Evolutionary conservation across 441 rosid species (phyloP).

Genomic region (Aquilaria agallochum): DNA sequence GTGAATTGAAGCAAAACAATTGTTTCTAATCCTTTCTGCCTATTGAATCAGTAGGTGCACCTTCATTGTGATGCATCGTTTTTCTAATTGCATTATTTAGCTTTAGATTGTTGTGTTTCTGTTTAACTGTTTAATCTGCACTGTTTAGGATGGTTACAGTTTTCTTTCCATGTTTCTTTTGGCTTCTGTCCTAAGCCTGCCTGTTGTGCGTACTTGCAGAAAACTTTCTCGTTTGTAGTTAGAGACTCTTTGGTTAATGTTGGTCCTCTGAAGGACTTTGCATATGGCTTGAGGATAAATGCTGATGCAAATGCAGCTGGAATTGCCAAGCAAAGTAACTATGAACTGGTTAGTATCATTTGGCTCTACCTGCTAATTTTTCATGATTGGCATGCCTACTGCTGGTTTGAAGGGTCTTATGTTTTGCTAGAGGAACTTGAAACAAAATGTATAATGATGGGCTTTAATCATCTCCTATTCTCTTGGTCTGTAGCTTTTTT

Average conservation of each 20-base stretch:
- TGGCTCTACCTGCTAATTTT: too few relatives aligned
- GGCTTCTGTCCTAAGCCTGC: constrained; percentile 9
- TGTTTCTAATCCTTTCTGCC: constrained; percentile 12
- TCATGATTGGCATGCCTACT: constrained; percentile 2
- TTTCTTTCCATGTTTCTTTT: constrained; percentile 15
- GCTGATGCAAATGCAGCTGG: constrained; percentile 97
- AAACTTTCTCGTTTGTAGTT: constrained; percentile 89
- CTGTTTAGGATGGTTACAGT: constrained; percentile 14
- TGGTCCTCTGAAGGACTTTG: constrained; percentile 97
- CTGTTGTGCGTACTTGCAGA: constrained; percentile 54
- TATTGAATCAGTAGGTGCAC: too few relatives aligned
- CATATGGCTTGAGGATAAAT: constrained; percentile 85
- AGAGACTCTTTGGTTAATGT: constrained; percentile 91
- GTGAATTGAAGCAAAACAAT: neutral
- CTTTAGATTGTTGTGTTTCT: neutral
- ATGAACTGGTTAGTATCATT: constrained; percentile 79
- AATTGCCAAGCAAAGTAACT: constrained; percentile 96
- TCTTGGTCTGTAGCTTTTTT: neutral
- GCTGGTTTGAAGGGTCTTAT: neutral
- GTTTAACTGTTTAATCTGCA: constrained; percentile 1
- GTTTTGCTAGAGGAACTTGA: too few relatives aligned
- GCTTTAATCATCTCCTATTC: too few relatives aligned
- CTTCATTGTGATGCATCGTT: neutral
- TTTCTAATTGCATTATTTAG: neutral
- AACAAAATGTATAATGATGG: too few relatives aligned